Evolutionary conservation across 2,329 filamentous ascomycete genomes (phyloP).

Genomic region (Ceratocystis cubensis): DNA sequence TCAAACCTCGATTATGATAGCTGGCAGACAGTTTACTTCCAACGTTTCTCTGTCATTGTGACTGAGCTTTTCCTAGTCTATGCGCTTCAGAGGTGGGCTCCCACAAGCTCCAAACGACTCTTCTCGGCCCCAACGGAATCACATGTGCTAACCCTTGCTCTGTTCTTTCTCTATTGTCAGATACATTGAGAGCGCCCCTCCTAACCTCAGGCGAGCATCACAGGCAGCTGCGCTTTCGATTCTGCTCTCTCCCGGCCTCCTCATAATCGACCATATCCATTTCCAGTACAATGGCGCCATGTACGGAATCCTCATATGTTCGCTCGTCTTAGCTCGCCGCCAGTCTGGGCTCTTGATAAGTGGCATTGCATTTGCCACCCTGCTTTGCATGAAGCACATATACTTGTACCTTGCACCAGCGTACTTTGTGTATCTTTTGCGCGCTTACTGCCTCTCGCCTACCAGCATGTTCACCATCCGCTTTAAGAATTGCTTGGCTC

Average conservation of each 20-base stretch:
- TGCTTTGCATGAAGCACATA: conserved; percentile 95
- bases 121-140: background rate
- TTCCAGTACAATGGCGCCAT: conserved; percentile 99
- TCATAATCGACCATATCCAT: conserved; percentile 97
- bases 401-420: conserved; percentile 93
- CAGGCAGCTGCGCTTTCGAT: conserved; percentile 83
- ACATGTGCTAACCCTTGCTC: background rate
- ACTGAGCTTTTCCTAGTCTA: conserved; percentile 76
- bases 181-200: conserved; percentile 60
- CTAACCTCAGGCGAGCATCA: conserved; percentile 56
- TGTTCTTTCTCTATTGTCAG: conserved; percentile 31
- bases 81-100: conserved; percentile 58
- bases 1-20: conserved; percentile 75
- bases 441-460: conserved; percentile 73
- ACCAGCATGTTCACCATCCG: conserved; percentile 63
- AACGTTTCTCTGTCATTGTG: conserved; percentile 72
- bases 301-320: conserved; percentile 80
- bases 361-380: conserved; percentile 67
- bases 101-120: background rate
- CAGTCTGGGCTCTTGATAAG: conserved; percentile 63
- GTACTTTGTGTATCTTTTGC: conserved; percentile 87
- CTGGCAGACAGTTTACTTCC: conserved; percentile 90
- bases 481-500: conserved; percentile 69
- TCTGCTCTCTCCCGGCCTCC: conserved; percentile 76
- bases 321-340: conserved; percentile 68